Evolutionary conservation across 768 basidiomycete genomes (phyloP).

Genomic region (Phaffia australis): DNA sequence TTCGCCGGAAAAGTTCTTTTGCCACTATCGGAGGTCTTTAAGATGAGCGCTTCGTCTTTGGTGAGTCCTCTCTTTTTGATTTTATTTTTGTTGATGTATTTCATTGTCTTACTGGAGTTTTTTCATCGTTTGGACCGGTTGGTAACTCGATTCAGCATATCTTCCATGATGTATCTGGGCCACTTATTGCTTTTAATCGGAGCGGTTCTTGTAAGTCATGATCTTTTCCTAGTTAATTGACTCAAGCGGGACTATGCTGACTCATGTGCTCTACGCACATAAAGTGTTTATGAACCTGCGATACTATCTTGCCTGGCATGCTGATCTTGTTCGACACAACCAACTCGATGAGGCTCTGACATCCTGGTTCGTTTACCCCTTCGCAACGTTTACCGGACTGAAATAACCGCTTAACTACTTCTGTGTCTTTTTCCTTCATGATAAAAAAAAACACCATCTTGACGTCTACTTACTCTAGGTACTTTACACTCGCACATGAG

Average conservation of each 20-base stretch:
- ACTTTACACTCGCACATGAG: conserved; percentile 22
- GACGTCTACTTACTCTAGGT: too few relatives aligned
- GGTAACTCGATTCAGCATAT: conserved; percentile 66
- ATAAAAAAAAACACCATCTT: background rate
- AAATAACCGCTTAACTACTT: conserved; percentile 39
- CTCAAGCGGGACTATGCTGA: background rate
- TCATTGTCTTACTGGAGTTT: background rate
- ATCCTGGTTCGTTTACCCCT: conserved; percentile 85
- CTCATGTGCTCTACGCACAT: conserved; percentile 27
- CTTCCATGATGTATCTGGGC: conserved; percentile 71
- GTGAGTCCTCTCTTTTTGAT: background rate
- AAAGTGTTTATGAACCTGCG: conserved; percentile 21
- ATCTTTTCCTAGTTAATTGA: background rate
- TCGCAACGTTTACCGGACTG: conserved; percentile 51
- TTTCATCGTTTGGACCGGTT: conserved; percentile 37
- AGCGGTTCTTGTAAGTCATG: conserved; percentile 26
- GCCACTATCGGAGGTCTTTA: conserved; percentile 59
- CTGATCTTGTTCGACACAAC: conserved; percentile 52
- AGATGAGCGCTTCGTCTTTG: conserved; percentile 29
- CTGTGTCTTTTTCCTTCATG: background rate
- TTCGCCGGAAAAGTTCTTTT: conserved; percentile 57
- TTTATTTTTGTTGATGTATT: background rate
- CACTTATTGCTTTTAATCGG: conserved; percentile 78
- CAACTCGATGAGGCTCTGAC: conserved; percentile 55
- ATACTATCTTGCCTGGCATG: conserved; percentile 40